These are phyloP conservation scores for Suillus americanus DNA, from an alignment of 768 basidiomycete genomes.

Conservation along the genomic window DNA sequence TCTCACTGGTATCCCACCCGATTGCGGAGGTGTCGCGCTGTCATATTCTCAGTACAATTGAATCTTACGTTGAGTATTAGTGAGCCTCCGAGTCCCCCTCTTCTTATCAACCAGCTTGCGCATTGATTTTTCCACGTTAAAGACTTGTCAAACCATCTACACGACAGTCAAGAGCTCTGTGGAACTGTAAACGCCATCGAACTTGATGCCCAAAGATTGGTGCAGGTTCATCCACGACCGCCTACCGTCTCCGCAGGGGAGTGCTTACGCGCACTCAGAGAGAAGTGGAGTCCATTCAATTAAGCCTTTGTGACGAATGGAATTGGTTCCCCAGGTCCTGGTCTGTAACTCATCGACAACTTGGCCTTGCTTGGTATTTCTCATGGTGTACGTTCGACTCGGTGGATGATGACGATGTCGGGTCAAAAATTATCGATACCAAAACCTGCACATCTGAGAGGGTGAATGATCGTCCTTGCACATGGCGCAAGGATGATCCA, in stretches of 20 bases:
- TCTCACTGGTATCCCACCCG: conserved; percentile 26
- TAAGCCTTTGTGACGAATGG: background rate
- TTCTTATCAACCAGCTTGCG: background rate
- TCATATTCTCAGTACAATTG: background rate
- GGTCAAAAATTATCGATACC: too few species aligned
- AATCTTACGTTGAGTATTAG: background rate
- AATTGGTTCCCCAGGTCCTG: background rate
- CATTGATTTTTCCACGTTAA: background rate
- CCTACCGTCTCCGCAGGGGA: background rate
- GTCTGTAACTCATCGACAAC: background rate
- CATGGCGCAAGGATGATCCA: too few species aligned
- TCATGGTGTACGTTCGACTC: too few species aligned
- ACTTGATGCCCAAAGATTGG: background rate
- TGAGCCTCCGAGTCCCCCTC: background rate
- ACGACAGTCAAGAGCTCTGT: background rate
- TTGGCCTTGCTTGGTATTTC: background rate
- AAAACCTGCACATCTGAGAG: too few species aligned
- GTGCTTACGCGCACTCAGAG: background rate
- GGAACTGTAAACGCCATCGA: background rate
- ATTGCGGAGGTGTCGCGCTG: background rate
- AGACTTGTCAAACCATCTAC: background rate
- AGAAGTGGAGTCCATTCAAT: background rate
- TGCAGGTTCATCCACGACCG: background rate
- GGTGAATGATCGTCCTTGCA: too few species aligned
- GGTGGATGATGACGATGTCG: too few species aligned